phyloP scores from a whole-genome alignment of 306 rosid species.

The Chamaecrista fasciculata region DNA sequence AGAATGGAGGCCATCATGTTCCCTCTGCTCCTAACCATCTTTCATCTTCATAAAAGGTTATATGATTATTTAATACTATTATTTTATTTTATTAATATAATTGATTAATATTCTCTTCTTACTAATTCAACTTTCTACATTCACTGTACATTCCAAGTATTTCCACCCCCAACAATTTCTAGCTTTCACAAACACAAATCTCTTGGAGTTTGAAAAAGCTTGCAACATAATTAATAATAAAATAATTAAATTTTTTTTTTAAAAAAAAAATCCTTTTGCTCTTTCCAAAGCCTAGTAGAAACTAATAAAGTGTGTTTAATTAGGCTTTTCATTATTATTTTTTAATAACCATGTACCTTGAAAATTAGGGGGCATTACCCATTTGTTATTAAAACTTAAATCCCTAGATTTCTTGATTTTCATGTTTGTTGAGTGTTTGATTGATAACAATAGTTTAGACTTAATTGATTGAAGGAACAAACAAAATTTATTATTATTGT shows the following conservation, averaged over 20 bases:
- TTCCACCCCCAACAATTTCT: constrained; percentile 28
- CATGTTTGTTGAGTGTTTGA: neutral
- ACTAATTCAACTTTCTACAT: constrained; percentile 29
- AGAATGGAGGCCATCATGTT: constrained; percentile 73
- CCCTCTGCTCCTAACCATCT: constrained; percentile 70
- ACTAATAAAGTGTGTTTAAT: constrained; percentile 30
- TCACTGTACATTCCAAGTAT: constrained; percentile 28
- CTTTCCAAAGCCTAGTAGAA: constrained; percentile 26
- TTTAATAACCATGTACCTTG: constrained; percentile 17
- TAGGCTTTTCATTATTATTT: constrained; percentile 17
- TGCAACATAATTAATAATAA: neutral
- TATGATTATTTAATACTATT: constrained; percentile 21
- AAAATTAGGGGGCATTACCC: constrained; percentile 29
- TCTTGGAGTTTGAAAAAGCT: constrained; percentile 36
- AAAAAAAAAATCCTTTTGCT: neutral
- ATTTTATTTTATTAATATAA: neutral
- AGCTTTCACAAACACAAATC: constrained; percentile 43
- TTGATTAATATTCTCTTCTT: constrained; percentile 1
- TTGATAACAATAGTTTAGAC: constrained; percentile 19
- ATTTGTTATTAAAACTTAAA: constrained; percentile 42
- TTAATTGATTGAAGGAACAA: neutral
- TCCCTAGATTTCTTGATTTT: neutral
- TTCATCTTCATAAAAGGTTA: constrained; percentile 45
- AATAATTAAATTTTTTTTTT: neutral
- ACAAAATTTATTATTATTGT: too few species aligned